Evolutionary conservation across 2,329 filamentous ascomycete genomes (phyloP), one percentile per base, ranked within the genome.

Genomic region (Phyllosticta ampelicida): DNA sequence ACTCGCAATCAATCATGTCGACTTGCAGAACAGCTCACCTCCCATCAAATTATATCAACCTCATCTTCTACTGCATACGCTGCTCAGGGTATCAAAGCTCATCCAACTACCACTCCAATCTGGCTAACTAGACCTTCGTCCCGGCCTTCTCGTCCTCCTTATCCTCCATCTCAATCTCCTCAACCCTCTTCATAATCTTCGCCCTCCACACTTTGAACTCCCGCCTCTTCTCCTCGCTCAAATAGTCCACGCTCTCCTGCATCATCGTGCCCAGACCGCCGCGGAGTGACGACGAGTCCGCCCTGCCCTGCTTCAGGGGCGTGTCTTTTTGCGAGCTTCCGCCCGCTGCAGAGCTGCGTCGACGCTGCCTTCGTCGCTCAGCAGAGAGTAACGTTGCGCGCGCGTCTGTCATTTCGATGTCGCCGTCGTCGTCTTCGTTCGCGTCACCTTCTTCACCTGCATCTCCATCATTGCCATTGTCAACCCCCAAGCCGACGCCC

Each of bases 231-330:
- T 78, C 75, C 53, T 85, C 82, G 62, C 84, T 85, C 64, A 91
- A 70, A 65, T 85, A 89, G 65, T 90, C 86, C 65, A 87, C 85
- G 52, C 80, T 79, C 62, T 86, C 84, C 69, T 90, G 86, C 64
- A 91, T 82, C 87, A 90, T 90, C 2, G 84, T 87, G 1, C 75
- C 76, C 16, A 78, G 61, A 70, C 70, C 83, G 72, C 26, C 77
- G 67, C 75, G 61, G 66, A 62, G 20, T 61, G 62, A 2, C 56
- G 19, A 29, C 1, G 57, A 21, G 20, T 58, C 56, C 13, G 49
- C 23, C 63, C 55, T 61, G 62, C 56, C 62, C 21, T 69, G 74
- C 71, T 60, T 74, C 81, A 36, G 10, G n/a, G 51, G 52, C 6
- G 60, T 60, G 13, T 16, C 36, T 6, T 51, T 28, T 2, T 48